phyloP scores from a whole-genome alignment of 2,329 filamentous ascomycete species.

The Stagonosporopsis cucurbitacearum region DNA sequence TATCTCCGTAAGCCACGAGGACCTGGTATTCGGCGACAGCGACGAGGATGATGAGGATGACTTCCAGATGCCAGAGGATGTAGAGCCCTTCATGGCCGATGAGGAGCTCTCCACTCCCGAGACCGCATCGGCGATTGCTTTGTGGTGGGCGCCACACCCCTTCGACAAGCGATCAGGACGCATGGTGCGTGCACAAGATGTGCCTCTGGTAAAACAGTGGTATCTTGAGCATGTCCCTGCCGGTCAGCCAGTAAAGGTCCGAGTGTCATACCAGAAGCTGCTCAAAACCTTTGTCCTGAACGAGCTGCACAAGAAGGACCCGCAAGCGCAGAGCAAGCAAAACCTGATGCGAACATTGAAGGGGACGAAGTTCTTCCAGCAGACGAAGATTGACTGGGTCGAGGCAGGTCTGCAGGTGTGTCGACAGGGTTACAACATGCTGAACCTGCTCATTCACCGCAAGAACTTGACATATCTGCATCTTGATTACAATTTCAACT shows the following conservation, averaged over 20 bases:
- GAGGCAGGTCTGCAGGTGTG: slow-evolving; percentile 98
- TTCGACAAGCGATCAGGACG: slow-evolving; percentile 92
- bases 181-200: slow-evolving; percentile 97
- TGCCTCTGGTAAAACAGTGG: slow-evolving; percentile 96
- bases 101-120: slow-evolving; percentile 89
- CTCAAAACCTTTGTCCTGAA: slow-evolving; percentile 96
- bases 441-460: slow-evolving; percentile 94
- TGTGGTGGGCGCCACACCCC: slow-evolving; percentile 98
- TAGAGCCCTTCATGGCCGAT: slow-evolving; percentile 88
- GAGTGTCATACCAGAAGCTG: slow-evolving; percentile 97
- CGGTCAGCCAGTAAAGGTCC: slow-evolving; percentile 92
- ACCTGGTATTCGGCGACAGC: slow-evolving; percentile 85
- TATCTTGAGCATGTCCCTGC: slow-evolving; percentile 94
- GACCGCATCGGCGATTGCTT: slow-evolving; percentile 85
- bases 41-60: slow-evolving; percentile 83
- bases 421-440: slow-evolving; percentile 98
- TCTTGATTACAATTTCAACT: slow-evolving; percentile 98
- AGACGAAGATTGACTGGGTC: slow-evolving; percentile 99
- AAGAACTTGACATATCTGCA: slow-evolving; percentile 99
- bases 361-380: slow-evolving; percentile 98
- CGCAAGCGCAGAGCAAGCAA: slow-evolving; percentile 95
- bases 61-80: slow-evolving; percentile 79
- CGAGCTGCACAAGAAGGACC: slow-evolving; percentile 92
- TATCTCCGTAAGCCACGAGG: slow-evolving; percentile 88
- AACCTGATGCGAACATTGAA: slow-evolving; percentile 88